Conservation (phyloP, 1,139 yeast species). For the Kodamaea alishanica region DNA sequence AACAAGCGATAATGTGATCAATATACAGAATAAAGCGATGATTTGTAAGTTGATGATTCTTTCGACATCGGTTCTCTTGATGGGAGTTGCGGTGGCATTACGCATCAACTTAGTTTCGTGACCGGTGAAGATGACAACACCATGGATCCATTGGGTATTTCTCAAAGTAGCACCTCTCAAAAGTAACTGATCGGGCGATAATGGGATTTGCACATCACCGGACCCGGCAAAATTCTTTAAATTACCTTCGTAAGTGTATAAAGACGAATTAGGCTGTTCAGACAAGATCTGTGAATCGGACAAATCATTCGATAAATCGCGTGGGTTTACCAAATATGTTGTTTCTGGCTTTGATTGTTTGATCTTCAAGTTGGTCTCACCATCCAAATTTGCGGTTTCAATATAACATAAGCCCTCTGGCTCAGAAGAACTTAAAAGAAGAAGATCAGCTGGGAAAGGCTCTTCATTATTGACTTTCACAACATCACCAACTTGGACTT, state of each 20-base stretch:
- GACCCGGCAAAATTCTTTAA: conserved; percentile 52
- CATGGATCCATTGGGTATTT: conserved; percentile 94
- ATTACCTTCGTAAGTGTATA: conserved; percentile 92
- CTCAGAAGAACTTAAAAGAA: conserved; percentile 84
- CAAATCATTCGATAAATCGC: conserved; percentile 46
- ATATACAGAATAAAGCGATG: conserved; percentile 76
- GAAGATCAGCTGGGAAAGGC: conserved; percentile 90
- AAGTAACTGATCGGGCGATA: conserved; percentile 86
- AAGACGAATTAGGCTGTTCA: conserved; percentile 91
- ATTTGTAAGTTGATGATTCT: conserved; percentile 91
- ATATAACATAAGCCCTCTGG: conserved; percentile 97
- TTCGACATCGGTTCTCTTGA: conserved; percentile 95
- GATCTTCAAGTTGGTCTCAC: conserved; percentile 94
- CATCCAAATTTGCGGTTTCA: conserved; percentile 96
- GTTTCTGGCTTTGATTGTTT: conserved; percentile 87
- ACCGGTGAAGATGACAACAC: conserved; percentile 91
- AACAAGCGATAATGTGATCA: conserved; percentile 69
- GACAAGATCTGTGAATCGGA: conserved; percentile 50
- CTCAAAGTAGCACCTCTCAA: conserved; percentile 93
- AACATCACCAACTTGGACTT: conserved; percentile 87
- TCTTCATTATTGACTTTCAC: conserved; percentile 83
- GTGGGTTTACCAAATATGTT: conserved; percentile 64
- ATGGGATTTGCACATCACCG: conserved; percentile 50
- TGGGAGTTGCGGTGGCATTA: conserved; percentile 97
- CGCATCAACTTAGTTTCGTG: conserved; percentile 98